Conservation (phyloP, 305 asterid species). For the Nicotiana rustica region DNA sequence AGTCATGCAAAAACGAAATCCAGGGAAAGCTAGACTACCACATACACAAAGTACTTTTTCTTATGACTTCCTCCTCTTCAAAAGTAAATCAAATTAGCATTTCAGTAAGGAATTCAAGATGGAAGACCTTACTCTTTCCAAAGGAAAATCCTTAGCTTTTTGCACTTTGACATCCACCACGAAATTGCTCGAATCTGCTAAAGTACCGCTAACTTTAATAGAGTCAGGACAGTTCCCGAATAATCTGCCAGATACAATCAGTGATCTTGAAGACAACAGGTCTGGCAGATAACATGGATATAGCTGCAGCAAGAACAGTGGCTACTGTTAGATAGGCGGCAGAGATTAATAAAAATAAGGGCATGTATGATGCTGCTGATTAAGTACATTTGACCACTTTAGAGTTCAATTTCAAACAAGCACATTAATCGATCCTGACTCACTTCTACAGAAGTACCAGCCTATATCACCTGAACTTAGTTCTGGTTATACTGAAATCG, state of each 20-base stretch:
- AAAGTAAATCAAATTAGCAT: neutral
- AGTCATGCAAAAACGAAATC: neutral
- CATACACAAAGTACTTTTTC: constrained; percentile 12
- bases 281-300: constrained; percentile 72
- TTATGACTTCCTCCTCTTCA: neutral
- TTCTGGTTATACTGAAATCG: no score
- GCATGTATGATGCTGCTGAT: neutral
- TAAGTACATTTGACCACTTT: neutral
- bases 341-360: neutral
- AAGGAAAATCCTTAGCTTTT: constrained; percentile 66
- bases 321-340: neutral
- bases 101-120: neutral
- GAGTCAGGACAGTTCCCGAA: constrained; percentile 66
- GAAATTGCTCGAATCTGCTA: constrained; percentile 62
- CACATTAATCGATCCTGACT: neutral
- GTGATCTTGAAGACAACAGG: constrained; percentile 69
- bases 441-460: no score
- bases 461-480: no score
- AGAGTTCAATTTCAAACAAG: neutral
- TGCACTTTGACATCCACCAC: constrained; percentile 58
- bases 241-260: constrained; percentile 80
- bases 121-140: constrained; percentile 66
- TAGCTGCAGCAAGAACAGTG: constrained; percentile 57
- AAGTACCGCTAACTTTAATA: constrained; percentile 61
- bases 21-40: neutral